phyloP scores from a whole-genome alignment of 495 filamentous ascomycete genomes.

The Neurospora sp. region DNA sequence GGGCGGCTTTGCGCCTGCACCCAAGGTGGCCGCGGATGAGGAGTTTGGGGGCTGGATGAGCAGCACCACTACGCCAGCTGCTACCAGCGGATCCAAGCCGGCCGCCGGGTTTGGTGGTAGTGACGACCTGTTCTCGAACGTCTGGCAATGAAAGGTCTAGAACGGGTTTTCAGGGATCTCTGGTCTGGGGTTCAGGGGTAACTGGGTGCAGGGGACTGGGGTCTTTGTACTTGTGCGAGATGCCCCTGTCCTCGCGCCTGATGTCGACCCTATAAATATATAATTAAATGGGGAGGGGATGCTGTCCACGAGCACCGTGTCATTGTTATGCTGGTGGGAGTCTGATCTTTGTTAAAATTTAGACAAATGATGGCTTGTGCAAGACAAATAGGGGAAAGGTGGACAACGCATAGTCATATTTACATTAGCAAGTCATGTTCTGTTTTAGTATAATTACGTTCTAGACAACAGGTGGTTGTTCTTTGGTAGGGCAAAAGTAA shows the following conservation, averaged over 20 bases:
- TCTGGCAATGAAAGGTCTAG: constrained; percentile 56
- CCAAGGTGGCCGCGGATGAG: constrained; percentile 70
- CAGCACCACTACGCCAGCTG: constrained; percentile 34
- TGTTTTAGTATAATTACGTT: background rate
- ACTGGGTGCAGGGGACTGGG: background rate
- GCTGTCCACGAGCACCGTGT: background rate
- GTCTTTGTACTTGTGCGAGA: background rate
- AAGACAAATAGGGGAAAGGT: background rate
- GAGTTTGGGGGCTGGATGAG: constrained; percentile 93
- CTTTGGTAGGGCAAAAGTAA: background rate
- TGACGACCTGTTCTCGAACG: constrained; percentile 89
- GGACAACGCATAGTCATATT: background rate
- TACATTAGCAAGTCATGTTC: background rate
- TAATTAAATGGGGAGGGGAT: background rate
- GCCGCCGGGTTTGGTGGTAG: constrained; percentile 49
- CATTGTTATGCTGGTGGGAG: background rate
- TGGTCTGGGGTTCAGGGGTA: background rate
- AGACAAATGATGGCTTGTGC: background rate
- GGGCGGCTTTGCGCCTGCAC: constrained; percentile 40
- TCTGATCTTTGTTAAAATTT: background rate
- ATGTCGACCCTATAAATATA: background rate
- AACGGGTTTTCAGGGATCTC: background rate
- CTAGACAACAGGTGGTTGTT: background rate
- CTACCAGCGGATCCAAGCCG: constrained; percentile 24
- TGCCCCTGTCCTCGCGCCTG: background rate